Evolutionary conservation across 2,329 filamentous ascomycete species (phyloP).

Genomic region (Calonectria naviculata): DNA sequence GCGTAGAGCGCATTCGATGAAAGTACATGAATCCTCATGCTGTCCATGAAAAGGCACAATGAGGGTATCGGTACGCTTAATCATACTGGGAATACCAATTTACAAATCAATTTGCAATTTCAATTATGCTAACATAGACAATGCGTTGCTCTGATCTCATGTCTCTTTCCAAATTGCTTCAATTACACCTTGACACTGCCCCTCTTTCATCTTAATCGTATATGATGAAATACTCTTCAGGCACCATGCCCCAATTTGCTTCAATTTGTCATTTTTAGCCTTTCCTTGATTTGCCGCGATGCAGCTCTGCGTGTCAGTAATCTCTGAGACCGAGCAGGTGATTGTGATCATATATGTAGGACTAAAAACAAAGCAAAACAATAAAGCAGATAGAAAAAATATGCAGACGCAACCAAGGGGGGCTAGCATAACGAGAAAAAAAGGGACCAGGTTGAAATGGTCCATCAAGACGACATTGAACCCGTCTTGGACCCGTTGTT

Average conservation of each 20-base stretch:
- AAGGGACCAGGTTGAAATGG: conserved; percentile 75
- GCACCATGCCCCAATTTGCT: background rate
- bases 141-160: background rate
- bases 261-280: background rate
- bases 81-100: background rate
- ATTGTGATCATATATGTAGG: background rate
- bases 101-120: background rate
- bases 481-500: conserved; percentile 79
- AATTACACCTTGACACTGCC: background rate
- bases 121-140: background rate
- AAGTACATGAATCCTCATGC: background rate
- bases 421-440: conserved; percentile 32
- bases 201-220: background rate
- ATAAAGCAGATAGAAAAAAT: conserved; percentile 9
- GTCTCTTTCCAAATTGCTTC: background rate
- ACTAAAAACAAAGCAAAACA: conserved; percentile 16
- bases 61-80: background rate
- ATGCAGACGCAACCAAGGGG: conserved; percentile 25
- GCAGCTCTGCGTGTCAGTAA: background rate
- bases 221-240: background rate
- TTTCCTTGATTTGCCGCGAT: background rate
- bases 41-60: background rate
- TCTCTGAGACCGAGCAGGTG: background rate
- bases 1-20: too few species aligned
- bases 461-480: conserved; percentile 64